Conservation (phyloP, 768 basidiomycete genomes). For the Lactarius trivialis region DNA sequence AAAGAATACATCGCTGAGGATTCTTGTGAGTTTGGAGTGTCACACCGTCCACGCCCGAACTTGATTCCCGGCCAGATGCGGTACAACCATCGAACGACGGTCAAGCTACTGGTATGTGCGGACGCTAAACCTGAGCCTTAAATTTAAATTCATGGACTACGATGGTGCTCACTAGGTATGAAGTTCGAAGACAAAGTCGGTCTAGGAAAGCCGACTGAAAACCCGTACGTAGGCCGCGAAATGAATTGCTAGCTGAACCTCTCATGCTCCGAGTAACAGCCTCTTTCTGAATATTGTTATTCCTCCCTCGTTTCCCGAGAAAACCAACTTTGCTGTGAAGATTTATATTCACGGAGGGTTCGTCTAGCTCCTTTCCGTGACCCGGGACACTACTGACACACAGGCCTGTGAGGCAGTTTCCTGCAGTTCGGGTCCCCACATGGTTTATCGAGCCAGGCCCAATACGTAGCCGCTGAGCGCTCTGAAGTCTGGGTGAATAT, state of each 20-base stretch:
- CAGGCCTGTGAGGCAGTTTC: conserved; percentile 39
- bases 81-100: conserved; percentile 61
- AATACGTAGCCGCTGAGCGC: conserved; percentile 56
- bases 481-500: conserved; percentile 72
- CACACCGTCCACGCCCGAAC: background rate
- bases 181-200: conserved; percentile 57
- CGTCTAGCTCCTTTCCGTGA: conserved; percentile 9
- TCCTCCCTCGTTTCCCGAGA: conserved; percentile 47
- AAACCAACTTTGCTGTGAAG: conserved; percentile 49
- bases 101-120: conserved; percentile 43
- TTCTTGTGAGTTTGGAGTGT: conserved; percentile 36
- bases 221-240: conserved; percentile 41
- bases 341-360: conserved; percentile 78
- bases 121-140: background rate
- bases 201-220: conserved; percentile 59
- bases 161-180: conserved; percentile 31
- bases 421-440: conserved; percentile 78
- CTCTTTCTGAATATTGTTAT: conserved; percentile 59
- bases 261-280: conserved; percentile 29
- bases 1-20: conserved; percentile 56
- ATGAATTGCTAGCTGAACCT: background rate
- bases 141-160: background rate
- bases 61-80: conserved; percentile 37
- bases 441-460: conserved; percentile 50
- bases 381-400: background rate